These are phyloP conservation scores for Penicillium canescens DNA, from an alignment of 495 filamentous ascomycete species.

Conservation along the genomic window DNA sequence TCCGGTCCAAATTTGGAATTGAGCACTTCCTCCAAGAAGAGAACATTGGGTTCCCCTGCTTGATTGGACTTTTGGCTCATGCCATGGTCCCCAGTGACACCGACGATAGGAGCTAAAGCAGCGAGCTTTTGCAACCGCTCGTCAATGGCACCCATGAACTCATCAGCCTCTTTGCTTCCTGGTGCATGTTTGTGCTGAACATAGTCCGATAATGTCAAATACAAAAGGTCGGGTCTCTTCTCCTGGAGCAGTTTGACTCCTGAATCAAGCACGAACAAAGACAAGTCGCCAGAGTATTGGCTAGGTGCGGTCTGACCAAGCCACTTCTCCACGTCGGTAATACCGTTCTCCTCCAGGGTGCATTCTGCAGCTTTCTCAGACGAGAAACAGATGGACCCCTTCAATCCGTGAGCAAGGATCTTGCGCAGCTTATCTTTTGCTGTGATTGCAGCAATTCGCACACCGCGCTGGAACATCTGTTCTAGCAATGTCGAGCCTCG, in stretches of 20 bases:
- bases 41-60: constrained; percentile 30
- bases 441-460: constrained; percentile 38
- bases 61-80: constrained; percentile 35
- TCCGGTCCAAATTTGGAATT: constrained; percentile 22
- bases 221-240: constrained; percentile 33
- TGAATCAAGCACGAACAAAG: constrained; percentile 40
- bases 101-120: constrained; percentile 22
- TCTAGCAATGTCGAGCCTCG: constrained; percentile 36
- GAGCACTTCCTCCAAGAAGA: constrained; percentile 35
- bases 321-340: constrained; percentile 31
- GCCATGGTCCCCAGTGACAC: constrained; percentile 38
- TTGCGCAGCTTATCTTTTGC: constrained; percentile 39
- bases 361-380: constrained; percentile 26
- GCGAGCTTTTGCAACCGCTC: constrained; percentile 23
- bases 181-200: constrained; percentile 39
- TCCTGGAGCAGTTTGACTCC: constrained; percentile 38
- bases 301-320: constrained; percentile 28
- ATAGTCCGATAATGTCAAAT: constrained; percentile 42
- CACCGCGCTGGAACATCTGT: constrained; percentile 31
- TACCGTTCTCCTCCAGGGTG: constrained; percentile 23
- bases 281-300: constrained; percentile 37
- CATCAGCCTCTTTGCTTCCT: constrained; percentile 29
- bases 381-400: constrained; percentile 36
- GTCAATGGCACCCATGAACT: constrained; percentile 32
- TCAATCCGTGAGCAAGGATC: constrained; percentile 33